Base-by-base conservation (phyloP, 2,329 filamentous ascomycete species). In the Penicillium sp. region DNA sequence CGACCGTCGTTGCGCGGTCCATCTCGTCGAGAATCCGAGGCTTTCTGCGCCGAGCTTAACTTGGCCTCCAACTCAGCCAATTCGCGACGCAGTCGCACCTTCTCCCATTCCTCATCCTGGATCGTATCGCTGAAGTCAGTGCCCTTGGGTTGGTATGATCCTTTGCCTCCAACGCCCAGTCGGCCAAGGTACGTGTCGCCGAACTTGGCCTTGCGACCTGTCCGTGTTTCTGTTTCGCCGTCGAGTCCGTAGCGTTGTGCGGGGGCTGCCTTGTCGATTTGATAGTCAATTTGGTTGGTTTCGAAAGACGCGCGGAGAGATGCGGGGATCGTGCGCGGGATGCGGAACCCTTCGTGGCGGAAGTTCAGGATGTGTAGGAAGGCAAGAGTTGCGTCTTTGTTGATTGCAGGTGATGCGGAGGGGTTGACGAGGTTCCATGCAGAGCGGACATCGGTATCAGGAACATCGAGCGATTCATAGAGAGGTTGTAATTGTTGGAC, bases 351-450 rank as follows among this genome's bases (percentile, higher is more conserved):
- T 70, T 97, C 93, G 73, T 97, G 93, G 44, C 94, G 86, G 79
- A 94, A 89, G 77, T 96, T 97, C 52, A 99, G 86, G 66, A 99
- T 96, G 76, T 99, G 94, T 45, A 99, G 82, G 77, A 99, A 99
- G 14, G 92, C 92, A 38, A 99, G 85, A 57, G 88, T 88, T 46
- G 94, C 93, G 74, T 99, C 93, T 78, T 97, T 97, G 74, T 92
- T 93, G 72, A 99, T 94, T 46, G 87, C 86, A 27, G 87, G 81
- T 22, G 83, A 82, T 51, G 90, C 91, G 27, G 89, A 92, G 5
- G 93, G 94, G 78, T 99, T 99, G 67, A 97, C 89, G 16, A 99
- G 84, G 75, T 97, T 99, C 93, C 94, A 97, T 8, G 92, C 93
- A 16, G 89, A 94, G 64, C 91, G 86, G 61, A 97, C 82, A 71